Percentiles rank a stretch among this genome's conserved stretches.
Conservation (phyloP, 768 basidiomycete species). For the Russula ochroleuca region DNA sequence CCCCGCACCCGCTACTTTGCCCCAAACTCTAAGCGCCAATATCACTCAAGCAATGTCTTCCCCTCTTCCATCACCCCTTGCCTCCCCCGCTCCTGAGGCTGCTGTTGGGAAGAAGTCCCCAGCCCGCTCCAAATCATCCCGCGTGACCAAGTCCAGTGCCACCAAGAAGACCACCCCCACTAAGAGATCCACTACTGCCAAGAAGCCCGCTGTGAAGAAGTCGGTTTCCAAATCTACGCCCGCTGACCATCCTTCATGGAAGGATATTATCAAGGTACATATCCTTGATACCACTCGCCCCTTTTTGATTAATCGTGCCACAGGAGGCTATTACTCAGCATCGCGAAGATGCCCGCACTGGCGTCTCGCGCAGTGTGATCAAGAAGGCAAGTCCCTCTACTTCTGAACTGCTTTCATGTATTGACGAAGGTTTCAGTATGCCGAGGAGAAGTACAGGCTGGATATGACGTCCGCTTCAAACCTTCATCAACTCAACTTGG, state of each 20-base stretch:
- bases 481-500: slow-evolving; percentile 47
- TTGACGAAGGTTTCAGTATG: slow-evolving; percentile 38
- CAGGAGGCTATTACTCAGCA: slow-evolving; percentile 71
- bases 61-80: slow-evolving; percentile 23
- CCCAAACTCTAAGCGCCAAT: not conserved
- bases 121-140: slow-evolving; percentile 18
- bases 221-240: slow-evolving; percentile 22
- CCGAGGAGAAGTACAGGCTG: slow-evolving; percentile 53
- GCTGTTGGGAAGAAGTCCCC: slow-evolving; percentile 15
- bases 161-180: slow-evolving; percentile 24
- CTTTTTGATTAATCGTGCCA: slow-evolving; percentile 1
- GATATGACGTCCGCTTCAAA: slow-evolving; percentile 43
- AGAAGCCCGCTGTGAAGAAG: slow-evolving; percentile 27
- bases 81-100: slow-evolving; percentile 15
- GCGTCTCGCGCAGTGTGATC: slow-evolving; percentile 72
- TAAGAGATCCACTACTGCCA: slow-evolving; percentile 22
- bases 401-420: not conserved
- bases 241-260: slow-evolving; percentile 36
- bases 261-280: slow-evolving; percentile 39
- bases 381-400: slow-evolving; percentile 44
- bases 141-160: slow-evolving; percentile 20
- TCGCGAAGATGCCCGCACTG: slow-evolving; percentile 60
- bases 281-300: not conserved
- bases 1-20: not conserved
- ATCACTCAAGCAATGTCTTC: slow-evolving; percentile 21